Base-by-base conservation (phyloP, 306 rosid genomes). In the Rubus parviflorus region DNA sequence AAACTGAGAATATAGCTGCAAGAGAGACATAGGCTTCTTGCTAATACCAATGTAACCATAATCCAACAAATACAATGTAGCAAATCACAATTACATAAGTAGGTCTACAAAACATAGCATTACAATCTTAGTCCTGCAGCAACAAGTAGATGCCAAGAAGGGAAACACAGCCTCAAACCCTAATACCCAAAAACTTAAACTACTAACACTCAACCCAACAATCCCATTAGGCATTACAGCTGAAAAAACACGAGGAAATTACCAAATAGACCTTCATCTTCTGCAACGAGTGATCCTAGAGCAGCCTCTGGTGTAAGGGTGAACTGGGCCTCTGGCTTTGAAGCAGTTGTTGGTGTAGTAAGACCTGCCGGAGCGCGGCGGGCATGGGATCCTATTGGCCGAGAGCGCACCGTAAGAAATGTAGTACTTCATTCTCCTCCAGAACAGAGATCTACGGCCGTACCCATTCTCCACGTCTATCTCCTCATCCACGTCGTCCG, bases 281-380 rank as follows among this genome's bases (percentile, higher is more conserved):
- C 98, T 83, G 91, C 97, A 93, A 69, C 90, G 90, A 7, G 95
- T 87, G 82, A 93, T 93, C 38, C 82, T 79, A 23, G 92, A 84
- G 87, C 97, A 91, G 14, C 97, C 95, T 41, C 98, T 77, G 15
- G 79, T 5, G 85, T 93, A 91, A 69, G 98, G 98, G n/a, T 79
- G 89, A 41, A 85, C 94, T 0, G 98, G 95, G 62, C 93, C 97
- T 76, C 93, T 87, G 5, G 97, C 97, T 6, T 81, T 85, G 88
- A 66, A 92, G 76, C 98, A 94, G 82, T 89, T 85, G 57, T 86
- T 91, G 13, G 98, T 94, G 40, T 92, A 94, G 82, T 94, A 94
- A 56, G 98, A 92, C 79, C 98, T 82, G 0, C 98, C 98, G 1
- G 98, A 94, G 42, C 98, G 94, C 10, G 98, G 97, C 4, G 98